Evolutionary conservation across 306 rosid genomes (phyloP).

Genomic region (Medicago truncatula): DNA sequence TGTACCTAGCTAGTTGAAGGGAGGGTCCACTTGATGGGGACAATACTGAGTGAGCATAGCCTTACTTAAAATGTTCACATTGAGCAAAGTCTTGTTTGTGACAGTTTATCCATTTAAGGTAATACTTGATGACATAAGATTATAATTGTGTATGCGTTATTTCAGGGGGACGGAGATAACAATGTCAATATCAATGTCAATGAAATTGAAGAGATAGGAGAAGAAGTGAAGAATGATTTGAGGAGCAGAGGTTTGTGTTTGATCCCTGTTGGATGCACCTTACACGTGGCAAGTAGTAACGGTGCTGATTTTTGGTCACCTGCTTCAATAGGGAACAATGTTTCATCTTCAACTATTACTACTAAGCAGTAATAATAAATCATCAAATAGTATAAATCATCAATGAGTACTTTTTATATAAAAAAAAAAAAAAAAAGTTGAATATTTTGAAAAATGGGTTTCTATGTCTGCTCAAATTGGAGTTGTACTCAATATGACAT

Average conservation of each 20-base stretch:
- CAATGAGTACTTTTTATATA: background rate
- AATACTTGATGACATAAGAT: slow-evolving; percentile 36
- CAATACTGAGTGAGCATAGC: slow-evolving; percentile 28
- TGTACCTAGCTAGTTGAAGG: background rate
- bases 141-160: slow-evolving; percentile 17
- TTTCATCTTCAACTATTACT: slow-evolving; percentile 23
- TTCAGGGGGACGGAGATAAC: slow-evolving; percentile 53
- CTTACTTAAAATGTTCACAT: slow-evolving; percentile 14
- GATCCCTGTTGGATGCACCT: slow-evolving; percentile 74
- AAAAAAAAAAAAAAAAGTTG: background rate
- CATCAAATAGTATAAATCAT: background rate
- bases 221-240: slow-evolving; percentile 46
- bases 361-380: slow-evolving; percentile 19
- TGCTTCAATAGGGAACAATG: slow-evolving; percentile 53
- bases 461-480: slow-evolving; percentile 44
- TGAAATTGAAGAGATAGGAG: background rate
- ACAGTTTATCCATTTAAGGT: slow-evolving; percentile 39
- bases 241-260: slow-evolving; percentile 76
- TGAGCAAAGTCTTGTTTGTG: slow-evolving; percentile 41
- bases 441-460: slow-evolving; percentile 41
- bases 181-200: background rate
- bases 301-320: slow-evolving; percentile 98
- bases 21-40: slow-evolving; percentile 40
- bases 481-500: slow-evolving; percentile 28
- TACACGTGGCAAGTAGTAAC: slow-evolving; percentile 68